Evolutionary conservation across 768 basidiomycete species (phyloP), one percentile per base, ranked within the genome.

Genomic region (Lenzites betulinus): DNA sequence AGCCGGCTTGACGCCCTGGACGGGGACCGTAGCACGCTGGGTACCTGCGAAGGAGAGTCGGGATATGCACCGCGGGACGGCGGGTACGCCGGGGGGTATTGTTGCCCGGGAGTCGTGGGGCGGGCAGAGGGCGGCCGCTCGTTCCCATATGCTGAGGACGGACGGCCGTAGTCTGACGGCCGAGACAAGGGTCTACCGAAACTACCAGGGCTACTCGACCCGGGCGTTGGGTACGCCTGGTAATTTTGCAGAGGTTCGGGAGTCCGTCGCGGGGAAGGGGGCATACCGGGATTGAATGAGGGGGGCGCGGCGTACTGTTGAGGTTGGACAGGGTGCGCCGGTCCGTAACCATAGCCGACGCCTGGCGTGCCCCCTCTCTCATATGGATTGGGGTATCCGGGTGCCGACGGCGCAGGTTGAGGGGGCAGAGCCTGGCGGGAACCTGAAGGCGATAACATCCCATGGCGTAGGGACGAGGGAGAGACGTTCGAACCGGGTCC

Each of bases 381-480:
- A 30, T 58, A 58, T 1, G 43, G 44, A 16, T 48, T 54, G 4
- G 61, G 60, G 51, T 64, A 65, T 1, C 61, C 61, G 2, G 46
- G 57, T 7, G 57, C 56, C 2, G 54, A 16, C 46, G 42, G 16
- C 30, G 56, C 4, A 16, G 49, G 59, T n/a, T 54, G 60, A 16
- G 48, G 52, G 42, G 62, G 60, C 28, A 58, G 54, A 9, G 50
- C 23, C 22, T 48, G 57, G 23, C 36, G 51, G 5, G 57, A 58
- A 12, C 54, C 59, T n/a, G 47, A 49, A 3, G 68, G 70, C 1
- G 67, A 65, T 0, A 71, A 60, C 65, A 66, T 64, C n/a, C 63
- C 64, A 25, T 62, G 20, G 13, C 60, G 52, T 7, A 57, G 15
- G 13, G 58, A 57, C 2, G 51, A 28, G 12, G 66, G 67, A 30